These are phyloP conservation scores for Vitellaria paradoxa DNA, from an alignment of 179 eudicot genomes.

Conservation along the genomic window DNA sequence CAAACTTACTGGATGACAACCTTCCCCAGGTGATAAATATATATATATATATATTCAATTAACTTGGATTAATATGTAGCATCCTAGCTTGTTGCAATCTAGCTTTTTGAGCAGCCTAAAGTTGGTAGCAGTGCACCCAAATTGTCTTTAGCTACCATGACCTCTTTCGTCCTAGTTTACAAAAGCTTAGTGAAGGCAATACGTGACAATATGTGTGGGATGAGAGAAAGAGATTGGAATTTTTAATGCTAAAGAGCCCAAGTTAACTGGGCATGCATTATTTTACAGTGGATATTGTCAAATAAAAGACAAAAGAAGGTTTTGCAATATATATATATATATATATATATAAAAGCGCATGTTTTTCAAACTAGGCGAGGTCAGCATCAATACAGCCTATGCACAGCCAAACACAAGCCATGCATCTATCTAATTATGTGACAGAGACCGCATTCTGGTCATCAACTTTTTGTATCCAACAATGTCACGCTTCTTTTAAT, in stretches of 20 bases:
- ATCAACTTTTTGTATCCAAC: constrained; percentile 12
- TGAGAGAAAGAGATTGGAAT: no score
- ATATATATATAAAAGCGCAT: neutral
- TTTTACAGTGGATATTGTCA: no score
- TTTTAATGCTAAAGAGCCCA: no score
- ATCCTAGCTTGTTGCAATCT: neutral
- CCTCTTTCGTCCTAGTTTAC: no score
- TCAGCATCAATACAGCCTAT: constrained; percentile 5
- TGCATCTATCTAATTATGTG: neutral
- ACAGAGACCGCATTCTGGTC: neutral
- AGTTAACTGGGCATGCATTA: no score
- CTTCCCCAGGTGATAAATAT: no score
- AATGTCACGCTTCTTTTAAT: constrained; percentile 5
- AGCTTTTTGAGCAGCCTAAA: neutral
- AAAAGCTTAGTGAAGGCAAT: no score
- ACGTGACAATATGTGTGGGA: no score
- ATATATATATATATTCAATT: neutral
- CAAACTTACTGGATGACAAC: neutral
- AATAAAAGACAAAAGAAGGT: no score
- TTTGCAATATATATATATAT: neutral
- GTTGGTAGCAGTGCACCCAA: neutral
- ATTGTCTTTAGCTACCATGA: no score
- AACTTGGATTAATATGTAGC: neutral
- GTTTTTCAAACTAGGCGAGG: neutral
- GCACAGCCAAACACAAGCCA: constrained; percentile 1